Base-by-base conservation (phyloP, 495 filamentous ascomycete species). In the Penicillium coffeae region DNA sequence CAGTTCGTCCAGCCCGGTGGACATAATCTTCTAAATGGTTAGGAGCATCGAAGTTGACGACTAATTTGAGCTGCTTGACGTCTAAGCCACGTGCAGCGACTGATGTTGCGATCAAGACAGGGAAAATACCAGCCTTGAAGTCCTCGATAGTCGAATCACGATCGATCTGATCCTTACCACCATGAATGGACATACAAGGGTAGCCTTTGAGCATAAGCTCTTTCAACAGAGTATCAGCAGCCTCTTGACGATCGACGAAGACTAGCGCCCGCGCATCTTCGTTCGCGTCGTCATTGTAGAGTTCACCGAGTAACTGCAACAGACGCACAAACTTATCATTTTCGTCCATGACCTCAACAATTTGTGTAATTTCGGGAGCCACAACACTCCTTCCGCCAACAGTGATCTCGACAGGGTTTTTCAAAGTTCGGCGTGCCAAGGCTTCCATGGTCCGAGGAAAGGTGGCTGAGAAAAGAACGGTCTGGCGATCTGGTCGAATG, bases 1-100 rank as follows among this genome's bases (percentile, higher is more conserved):
- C 94, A 8, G 94, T 99, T 49, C 94, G 83, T 42, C 94, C 94
- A 45, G 87, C 89, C 55, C 94, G 87, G 64, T 99, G 94, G 8
- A 99, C 92, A 59, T 99, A 99, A 62, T 99, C 94, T 69, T 99
- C 94, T 25, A 95, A 72, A 69, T 99, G 94, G 62, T 95, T 96
- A 3, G 94, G 94, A 3, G 87, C 86, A 64, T 99, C 94, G 61
- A 90, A 99, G 56, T 99, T 99, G 60, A 99, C 83, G 16, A 99
- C 94, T 14, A 97, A 74, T 65, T 95, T 95, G 20, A 99, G 73
- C 65, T 97, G 90, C 66, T 96, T 96, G 33, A 99, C 92, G 63
- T 99, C 94, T 20, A 99, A 69, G 13, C 94, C 94, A 58, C 94
- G 86, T 34, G 94, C 94, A 3, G 94, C 94, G 50, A 99, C 90